A percentile compares a stretch with the other conserved stretches of the same genome.
phyloP scores from a whole-genome alignment of 1,284 basidiomycete species.

The Cryptococcus neoformans region DNA sequence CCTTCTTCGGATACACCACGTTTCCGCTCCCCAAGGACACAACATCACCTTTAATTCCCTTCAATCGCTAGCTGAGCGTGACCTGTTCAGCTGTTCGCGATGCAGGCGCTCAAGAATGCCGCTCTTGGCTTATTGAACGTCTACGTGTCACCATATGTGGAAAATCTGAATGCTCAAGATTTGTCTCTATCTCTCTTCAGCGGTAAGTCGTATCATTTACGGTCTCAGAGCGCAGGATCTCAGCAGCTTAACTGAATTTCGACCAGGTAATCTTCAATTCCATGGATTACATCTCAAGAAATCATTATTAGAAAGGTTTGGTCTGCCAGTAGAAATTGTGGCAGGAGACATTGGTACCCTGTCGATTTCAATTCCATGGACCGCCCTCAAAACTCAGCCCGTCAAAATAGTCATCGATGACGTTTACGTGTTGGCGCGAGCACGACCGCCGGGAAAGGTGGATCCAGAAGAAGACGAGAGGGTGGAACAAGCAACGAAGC shows the following conservation, averaged over 20 bases:
- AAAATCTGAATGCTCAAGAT: slow-evolving; percentile 92
- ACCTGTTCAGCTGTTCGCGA: slow-evolving; percentile 3
- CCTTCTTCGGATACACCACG: too few relatives aligned
- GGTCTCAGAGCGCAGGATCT: not conserved
- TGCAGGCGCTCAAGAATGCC: slow-evolving; percentile 45
- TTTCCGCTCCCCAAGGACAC: too few relatives aligned
- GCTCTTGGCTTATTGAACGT: slow-evolving; percentile 68
- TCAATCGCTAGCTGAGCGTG: too few relatives aligned
- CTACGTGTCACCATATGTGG: slow-evolving; percentile 92
- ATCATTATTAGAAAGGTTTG: slow-evolving; percentile 92
- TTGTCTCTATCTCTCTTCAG: slow-evolving; percentile 93
- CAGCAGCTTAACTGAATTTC: not conserved
- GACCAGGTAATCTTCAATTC: slow-evolving; percentile 75
- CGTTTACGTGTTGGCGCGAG: slow-evolving; percentile 72
- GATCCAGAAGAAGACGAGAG: slow-evolving; percentile 83
- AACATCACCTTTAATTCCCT: too few relatives aligned
- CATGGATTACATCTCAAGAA: slow-evolving; percentile 84
- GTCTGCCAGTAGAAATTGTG: slow-evolving; percentile 91
- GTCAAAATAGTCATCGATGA: slow-evolving; percentile 92
- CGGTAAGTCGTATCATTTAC: slow-evolving; percentile 54
- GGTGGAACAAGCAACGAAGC: slow-evolving; percentile 79
- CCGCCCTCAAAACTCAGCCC: slow-evolving; percentile 88
- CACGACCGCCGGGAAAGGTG: slow-evolving; percentile 50
- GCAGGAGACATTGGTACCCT: slow-evolving; percentile 94
- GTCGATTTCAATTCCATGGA: slow-evolving; percentile 92